Conservation (phyloP, 2,329 filamentous ascomycete genomes). For the Helminthosporium solani region DNA sequence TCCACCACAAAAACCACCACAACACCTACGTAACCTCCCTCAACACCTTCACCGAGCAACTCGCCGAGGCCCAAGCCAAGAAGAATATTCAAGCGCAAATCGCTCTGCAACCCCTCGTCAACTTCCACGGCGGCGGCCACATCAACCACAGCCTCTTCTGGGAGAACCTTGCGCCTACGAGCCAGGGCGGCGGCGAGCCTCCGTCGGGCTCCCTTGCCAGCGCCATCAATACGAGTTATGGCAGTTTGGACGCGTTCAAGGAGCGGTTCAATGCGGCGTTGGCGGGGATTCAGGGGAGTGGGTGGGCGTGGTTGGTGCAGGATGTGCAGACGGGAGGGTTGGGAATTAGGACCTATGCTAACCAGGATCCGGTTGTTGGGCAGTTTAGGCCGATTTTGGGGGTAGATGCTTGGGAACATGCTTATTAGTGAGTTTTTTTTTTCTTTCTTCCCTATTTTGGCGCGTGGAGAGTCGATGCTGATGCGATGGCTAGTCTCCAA, state of each 20-base stretch:
- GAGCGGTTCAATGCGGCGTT: conserved; percentile 64
- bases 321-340: conserved; percentile 62
- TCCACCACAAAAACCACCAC: conserved; percentile 93
- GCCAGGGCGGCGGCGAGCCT: conserved; percentile 65
- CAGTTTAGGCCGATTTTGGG: conserved; percentile 80
- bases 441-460: too few species aligned
- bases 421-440: conserved; percentile 69
- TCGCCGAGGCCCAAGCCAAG: conserved; percentile 58
- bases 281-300: conserved; percentile 65
- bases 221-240: conserved; percentile 61
- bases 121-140: conserved; percentile 68
- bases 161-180: conserved; percentile 68
- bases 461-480: too few species aligned
- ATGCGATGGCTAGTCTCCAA: conserved; percentile 60
- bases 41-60: conserved; percentile 75
- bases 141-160: conserved; percentile 69
- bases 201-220: conserved; percentile 58
- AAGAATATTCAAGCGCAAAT: conserved; percentile 54
- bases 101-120: conserved; percentile 59
- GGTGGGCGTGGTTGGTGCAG: conserved; percentile 65
- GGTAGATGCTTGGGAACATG: conserved; percentile 95
- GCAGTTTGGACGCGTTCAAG: conserved; percentile 60
- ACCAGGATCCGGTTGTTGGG: conserved; percentile 87
- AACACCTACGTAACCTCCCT: conserved; percentile 89
- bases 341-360: conserved; percentile 70